These are phyloP conservation scores for Osmanthus fragrans DNA, from an alignment of 257 asterid genomes.

Conservation along the genomic window DNA sequence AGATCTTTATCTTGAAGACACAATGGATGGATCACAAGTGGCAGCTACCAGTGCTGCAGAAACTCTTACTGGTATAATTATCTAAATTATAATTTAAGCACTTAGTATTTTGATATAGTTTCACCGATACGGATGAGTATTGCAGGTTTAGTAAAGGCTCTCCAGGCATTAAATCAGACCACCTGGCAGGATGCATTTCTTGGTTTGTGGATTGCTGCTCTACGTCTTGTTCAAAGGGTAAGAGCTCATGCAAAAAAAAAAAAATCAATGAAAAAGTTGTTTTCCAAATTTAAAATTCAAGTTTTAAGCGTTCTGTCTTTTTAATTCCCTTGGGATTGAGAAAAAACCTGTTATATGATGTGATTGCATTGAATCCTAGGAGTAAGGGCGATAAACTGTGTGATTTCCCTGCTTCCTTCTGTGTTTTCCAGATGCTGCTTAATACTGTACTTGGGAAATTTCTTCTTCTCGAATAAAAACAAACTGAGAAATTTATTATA, in stretches of 20 bases:
- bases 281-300: constrained; percentile 12
- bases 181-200: constrained; percentile 96
- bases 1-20: constrained; percentile 88
- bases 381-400: constrained; percentile 3
- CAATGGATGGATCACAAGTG: constrained; percentile 80
- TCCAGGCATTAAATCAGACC: constrained; percentile 78
- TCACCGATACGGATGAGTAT: constrained; percentile 25
- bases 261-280: constrained; percentile 7
- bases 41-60: constrained; percentile 80
- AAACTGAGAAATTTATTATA: neutral
- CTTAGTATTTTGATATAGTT: constrained; percentile 4
- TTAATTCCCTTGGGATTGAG: constrained; percentile 13
- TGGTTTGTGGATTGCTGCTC: constrained; percentile 88
- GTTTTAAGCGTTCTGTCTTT: constrained; percentile 2
- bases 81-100: no score
- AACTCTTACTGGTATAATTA: constrained; percentile 69
- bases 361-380: constrained; percentile 18
- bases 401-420: constrained; percentile 23
- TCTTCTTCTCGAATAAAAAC: constrained; percentile 15
- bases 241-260: constrained; percentile 27
- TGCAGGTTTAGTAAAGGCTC: constrained; percentile 88
- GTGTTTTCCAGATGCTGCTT: constrained; percentile 16
- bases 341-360: constrained; percentile 12
- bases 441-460: constrained; percentile 5
- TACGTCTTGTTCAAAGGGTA: constrained; percentile 96